Base-by-base conservation (phyloP, 1,284 basidiomycete species). In the Ustilago esculenta region DNA sequence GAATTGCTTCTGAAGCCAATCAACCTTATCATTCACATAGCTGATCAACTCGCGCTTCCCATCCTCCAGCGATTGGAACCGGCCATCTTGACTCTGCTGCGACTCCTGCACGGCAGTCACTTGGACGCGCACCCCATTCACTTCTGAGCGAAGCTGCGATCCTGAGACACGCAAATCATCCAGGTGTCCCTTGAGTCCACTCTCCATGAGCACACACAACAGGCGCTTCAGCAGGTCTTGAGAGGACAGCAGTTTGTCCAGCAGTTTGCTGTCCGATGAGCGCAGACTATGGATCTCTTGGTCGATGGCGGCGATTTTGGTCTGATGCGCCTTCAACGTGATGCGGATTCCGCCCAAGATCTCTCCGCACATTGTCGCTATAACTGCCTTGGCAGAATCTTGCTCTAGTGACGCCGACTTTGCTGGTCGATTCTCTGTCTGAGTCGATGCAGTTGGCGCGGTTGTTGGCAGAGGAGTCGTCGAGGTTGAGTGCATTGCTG, bases 221-320 rank as follows among this genome's bases (percentile, higher is more conserved):
- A 63, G 53, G 15, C 37, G 48, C 47, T 56, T 37, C 17, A 56
- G 21, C 40, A 51, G 33, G 11, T 52, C 49, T 9, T 44, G 49
- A 5, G 60, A 56, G n/a, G n/a, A 17, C 29, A 64, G n/a, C 17
- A 52, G 29, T 17, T 25, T 29, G 29, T 20, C 47, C 6, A 39
- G 23, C 17, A 21, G 25, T 1, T 32, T 37, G 27, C 6, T 23
- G 2, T 55, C 32, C 9, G 17, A 20, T 17, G 24, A 34, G 15
- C 29, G 32, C 24, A 44, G n/a, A 6, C 14, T n/a, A 1, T 37
- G 41, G 17, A 54, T 9, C 5, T 41, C 35, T 24, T 39, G 33
- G 43, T 54, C 24, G 30, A 54, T 9, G 5, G 21, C 9, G 6
- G 23, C 29, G 46, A 58, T 33, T 14, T 41, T 30, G 17, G 14